phyloP scores from a whole-genome alignment of 805 yeast genomes.

The Kazachstania viticola region DNA sequence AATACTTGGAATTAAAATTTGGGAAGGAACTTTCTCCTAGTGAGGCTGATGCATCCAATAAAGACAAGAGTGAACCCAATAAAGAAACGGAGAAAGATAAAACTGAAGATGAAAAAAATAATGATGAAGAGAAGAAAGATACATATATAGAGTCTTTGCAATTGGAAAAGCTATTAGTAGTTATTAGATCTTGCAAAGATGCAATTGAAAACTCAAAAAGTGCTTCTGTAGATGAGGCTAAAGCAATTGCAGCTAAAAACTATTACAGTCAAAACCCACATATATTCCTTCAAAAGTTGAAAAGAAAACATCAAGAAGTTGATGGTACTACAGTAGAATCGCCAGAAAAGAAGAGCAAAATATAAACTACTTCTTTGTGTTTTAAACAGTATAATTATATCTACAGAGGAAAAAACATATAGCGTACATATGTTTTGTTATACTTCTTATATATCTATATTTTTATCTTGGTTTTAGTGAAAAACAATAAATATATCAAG shows the following conservation, averaged over 20 bases:
- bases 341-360: constrained; percentile 9
- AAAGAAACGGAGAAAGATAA: constrained; percentile 9
- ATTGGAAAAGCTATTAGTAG: constrained; percentile 34
- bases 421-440: no score
- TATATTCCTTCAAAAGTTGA: constrained; percentile 39
- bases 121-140: constrained; percentile 21
- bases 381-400: no score
- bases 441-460: background rate
- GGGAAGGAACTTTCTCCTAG: no score
- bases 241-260: constrained; percentile 49
- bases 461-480: background rate
- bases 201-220: constrained; percentile 32
- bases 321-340: constrained; percentile 2
- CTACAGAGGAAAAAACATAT: no score
- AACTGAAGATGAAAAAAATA: constrained; percentile 33
- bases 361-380: no score
- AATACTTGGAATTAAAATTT: constrained; percentile 59
- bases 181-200: constrained; percentile 39
- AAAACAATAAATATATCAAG: constrained; percentile 4
- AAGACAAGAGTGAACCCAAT: constrained; percentile 1
- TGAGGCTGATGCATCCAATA: background rate
- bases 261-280: constrained; percentile 53
- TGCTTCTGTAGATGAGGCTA: constrained; percentile 52
- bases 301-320: constrained; percentile 30
- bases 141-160: constrained; percentile 9